Evolutionary conservation across 2,329 filamentous ascomycete genomes (phyloP), one percentile per base, ranked within the genome.

Genomic region (Parastagonospora avenae): DNA sequence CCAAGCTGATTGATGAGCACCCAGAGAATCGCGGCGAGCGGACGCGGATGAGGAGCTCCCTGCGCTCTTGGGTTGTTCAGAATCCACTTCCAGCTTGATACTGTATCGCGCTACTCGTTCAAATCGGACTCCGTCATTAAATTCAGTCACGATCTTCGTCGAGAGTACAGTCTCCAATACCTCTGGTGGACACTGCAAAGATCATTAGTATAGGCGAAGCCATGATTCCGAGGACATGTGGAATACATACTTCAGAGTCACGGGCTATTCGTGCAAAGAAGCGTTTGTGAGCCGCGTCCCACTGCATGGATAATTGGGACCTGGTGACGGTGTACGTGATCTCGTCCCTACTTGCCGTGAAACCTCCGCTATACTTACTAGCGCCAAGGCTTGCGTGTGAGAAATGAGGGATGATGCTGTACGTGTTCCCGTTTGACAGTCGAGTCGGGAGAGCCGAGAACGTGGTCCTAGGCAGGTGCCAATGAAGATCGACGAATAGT

Each of bases 41-140:
- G 5, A 24, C 5, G 5, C 19, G 19, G 5, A 24, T 3, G 19
- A 24, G 19, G 19, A 24, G 19, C 19, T 24, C 5, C 19, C 19
- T 24, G 19, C 19, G 19, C 19, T 24, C 3, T 8, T 16, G 5
- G 14, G 14, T 11, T 35, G 14, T 8, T 28, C 11, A 6, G n/a
- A 8, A 31, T 24, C 8, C 10, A 61, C 40, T 1, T 47, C 32
- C 12, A 70, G 50, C 16, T 60, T 60, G 37, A 74, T 56, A 8
- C 8, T 55, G 49, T 70, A 67, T 3, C 72, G 70, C 24, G 61
- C 62, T 16, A 44, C 60, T 11, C 64, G 62, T 44, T 74, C 63
- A 45, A 71, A 72, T 4, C 53, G 60, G 9, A 72, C 65, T 10
- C 54, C 36, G 2, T 38, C 50, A 4, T 68, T 64, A 38, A 74